Evolutionary conservation across 2,329 filamentous ascomycete genomes (phyloP).

Genomic region (Aspergillus ibericus): DNA sequence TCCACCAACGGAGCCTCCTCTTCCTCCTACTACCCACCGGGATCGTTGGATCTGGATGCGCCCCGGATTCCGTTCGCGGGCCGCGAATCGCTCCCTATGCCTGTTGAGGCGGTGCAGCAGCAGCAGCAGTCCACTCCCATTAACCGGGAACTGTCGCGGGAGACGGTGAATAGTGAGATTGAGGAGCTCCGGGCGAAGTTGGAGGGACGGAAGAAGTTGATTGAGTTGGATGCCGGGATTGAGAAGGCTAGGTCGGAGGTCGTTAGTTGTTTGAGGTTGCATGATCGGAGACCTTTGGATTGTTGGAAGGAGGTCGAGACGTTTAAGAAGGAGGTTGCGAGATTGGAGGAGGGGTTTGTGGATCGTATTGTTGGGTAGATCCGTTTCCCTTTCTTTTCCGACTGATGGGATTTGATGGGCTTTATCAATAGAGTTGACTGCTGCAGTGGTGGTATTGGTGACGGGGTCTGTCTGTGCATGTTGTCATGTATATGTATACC

Average conservation of each 20-base stretch:
- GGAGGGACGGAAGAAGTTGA: slow-evolving; percentile 60
- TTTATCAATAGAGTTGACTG: not conserved
- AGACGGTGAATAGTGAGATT: slow-evolving; percentile 59
- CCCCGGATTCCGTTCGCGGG: slow-evolving; percentile 46
- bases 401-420: slow-evolving; percentile 1
- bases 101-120: slow-evolving; percentile 14
- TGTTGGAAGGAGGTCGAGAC: slow-evolving; percentile 91
- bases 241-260: slow-evolving; percentile 74
- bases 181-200: slow-evolving; percentile 59
- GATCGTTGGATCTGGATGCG: slow-evolving; percentile 41
- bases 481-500: slow-evolving; percentile 22
- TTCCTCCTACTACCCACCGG: slow-evolving; percentile 25
- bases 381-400: not conserved
- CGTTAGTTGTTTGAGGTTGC: slow-evolving; percentile 74
- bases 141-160: slow-evolving; percentile 51
- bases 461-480: slow-evolving; percentile 5
- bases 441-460: not conserved
- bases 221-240: slow-evolving; percentile 67
- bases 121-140: slow-evolving; percentile 12
- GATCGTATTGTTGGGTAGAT: slow-evolving; percentile 64
- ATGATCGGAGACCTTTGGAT: slow-evolving; percentile 85
- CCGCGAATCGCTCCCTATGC: slow-evolving; percentile 27
- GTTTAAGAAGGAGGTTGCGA: slow-evolving; percentile 86
- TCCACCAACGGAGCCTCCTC: slow-evolving; percentile 20
- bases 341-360: slow-evolving; percentile 83